phyloP scores from a whole-genome alignment of 257 asterid species.

The Gardenia jasminoides region DNA sequence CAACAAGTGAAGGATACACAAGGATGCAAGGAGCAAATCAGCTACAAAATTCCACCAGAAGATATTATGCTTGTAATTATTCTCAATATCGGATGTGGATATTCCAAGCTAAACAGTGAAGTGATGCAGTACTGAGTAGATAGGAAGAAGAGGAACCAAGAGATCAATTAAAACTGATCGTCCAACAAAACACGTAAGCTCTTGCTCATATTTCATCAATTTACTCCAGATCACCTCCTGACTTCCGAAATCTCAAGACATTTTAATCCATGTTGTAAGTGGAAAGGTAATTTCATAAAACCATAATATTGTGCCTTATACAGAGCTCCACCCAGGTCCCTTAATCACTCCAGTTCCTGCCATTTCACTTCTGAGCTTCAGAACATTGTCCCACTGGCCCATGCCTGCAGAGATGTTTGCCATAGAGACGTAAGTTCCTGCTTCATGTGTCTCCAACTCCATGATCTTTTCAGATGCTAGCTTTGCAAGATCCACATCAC shows the following conservation, averaged over 20 bases:
- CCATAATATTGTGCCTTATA: conserved; percentile 28
- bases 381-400: conserved; percentile 75
- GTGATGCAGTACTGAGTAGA: background rate
- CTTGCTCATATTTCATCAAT: background rate
- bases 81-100: background rate
- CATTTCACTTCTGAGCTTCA: conserved; percentile 49
- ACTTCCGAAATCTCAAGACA: background rate
- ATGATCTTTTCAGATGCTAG: conserved; percentile 53
- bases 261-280: background rate
- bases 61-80: background rate
- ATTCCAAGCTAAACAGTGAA: background rate
- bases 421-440: conserved; percentile 54
- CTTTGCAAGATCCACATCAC: conserved; percentile 54
- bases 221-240: background rate
- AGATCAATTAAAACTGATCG: background rate
- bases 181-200: background rate
- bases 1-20: background rate
- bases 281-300: background rate
- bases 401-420: conserved; percentile 69
- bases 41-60: background rate
- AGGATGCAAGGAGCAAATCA: background rate
- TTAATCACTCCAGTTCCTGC: conserved; percentile 43
- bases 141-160: background rate
- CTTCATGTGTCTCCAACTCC: conserved; percentile 55
- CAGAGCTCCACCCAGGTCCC: conserved; percentile 75